Evolutionary conservation across 768 basidiomycete genomes (phyloP).

Genomic region (Pleurotus ostreatus): DNA sequence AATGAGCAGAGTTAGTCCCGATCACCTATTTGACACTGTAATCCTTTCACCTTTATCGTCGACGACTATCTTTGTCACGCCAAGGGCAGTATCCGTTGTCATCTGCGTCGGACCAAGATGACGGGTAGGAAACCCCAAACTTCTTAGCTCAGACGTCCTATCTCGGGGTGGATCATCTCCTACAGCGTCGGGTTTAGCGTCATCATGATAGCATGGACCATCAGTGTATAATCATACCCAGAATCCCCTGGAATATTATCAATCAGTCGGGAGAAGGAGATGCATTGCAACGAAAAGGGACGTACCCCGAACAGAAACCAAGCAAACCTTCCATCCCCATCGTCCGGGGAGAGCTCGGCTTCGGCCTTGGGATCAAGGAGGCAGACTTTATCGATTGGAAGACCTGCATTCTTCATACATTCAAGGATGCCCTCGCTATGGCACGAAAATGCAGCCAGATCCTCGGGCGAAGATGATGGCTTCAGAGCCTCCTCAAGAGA

Average conservation of each 20-base stretch:
- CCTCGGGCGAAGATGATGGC: conserved; percentile 10
- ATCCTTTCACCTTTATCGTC: conserved; percentile 51
- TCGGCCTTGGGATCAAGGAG: conserved; percentile 91
- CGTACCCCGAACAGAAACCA: conserved; percentile 91
- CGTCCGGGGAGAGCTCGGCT: conserved; percentile 63
- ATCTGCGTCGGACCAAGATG: conserved; percentile 89
- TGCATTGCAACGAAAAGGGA: conserved; percentile 1
- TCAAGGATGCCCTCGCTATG: conserved; percentile 53
- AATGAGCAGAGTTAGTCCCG: neutral
- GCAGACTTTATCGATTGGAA: conserved; percentile 65
- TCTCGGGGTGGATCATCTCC: conserved; percentile 97
- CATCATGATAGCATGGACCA: no score
- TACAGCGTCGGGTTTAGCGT: conserved; percentile 18
- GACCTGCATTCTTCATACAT: conserved; percentile 42
- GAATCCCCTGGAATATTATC: conserved; percentile 24
- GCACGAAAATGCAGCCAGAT: conserved; percentile 36
- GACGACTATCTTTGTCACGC: conserved; percentile 83
- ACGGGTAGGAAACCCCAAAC: conserved; percentile 80
- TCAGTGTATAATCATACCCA: conserved; percentile 19
- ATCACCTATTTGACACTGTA: no score
- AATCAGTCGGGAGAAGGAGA: no score
- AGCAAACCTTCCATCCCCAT: conserved; percentile 70
- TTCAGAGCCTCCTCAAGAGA: conserved; percentile 41
- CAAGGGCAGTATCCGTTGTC: conserved; percentile 97
- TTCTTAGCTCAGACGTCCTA: conserved; percentile 83